Evolutionary conservation across 495 filamentous ascomycete genomes (phyloP).

Genomic region (Hypoxylon fuscum): DNA sequence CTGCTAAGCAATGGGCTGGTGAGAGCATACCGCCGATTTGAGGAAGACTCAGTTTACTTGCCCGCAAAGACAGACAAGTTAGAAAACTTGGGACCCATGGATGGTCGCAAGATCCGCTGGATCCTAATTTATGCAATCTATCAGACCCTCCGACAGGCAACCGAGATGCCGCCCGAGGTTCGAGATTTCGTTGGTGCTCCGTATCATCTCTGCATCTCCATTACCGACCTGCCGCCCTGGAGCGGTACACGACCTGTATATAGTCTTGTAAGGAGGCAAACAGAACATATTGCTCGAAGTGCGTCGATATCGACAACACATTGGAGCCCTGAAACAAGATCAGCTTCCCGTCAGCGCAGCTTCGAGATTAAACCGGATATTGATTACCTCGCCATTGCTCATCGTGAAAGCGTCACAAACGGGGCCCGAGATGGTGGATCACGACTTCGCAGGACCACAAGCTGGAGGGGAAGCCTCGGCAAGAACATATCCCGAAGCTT

Average conservation of each 20-base stretch:
- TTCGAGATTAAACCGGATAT: conserved; percentile 54
- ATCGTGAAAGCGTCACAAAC: conserved; percentile 27
- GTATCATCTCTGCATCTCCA: conserved; percentile 56
- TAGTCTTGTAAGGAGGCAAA: conserved; percentile 34
- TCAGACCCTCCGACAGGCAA: conserved; percentile 67
- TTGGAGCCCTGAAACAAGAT: background rate
- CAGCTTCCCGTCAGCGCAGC: conserved; percentile 5
- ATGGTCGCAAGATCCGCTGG: conserved; percentile 74
- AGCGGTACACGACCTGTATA: conserved; percentile 34
- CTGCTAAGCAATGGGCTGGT: conserved; percentile 52
- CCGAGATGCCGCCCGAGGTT: conserved; percentile 50
- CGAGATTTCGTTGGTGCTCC: conserved; percentile 40
- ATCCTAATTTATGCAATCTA: conserved; percentile 73
- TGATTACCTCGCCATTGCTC: conserved; percentile 49
- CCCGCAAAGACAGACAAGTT: conserved; percentile 48
- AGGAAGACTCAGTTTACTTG: conserved; percentile 52
- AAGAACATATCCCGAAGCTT: conserved; percentile 32
- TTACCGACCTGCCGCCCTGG: conserved; percentile 54
- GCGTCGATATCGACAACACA: background rate
- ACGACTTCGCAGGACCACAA: conserved; percentile 18
- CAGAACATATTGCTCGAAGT: conserved; percentile 19
- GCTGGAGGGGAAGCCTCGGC: conserved; percentile 36
- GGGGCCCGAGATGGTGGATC: conserved; percentile 15
- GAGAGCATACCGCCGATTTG: conserved; percentile 56
- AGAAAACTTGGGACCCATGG: conserved; percentile 56